These are phyloP conservation scores for Boletellus sp. DNA, from an alignment of 1,284 basidiomycete genomes.

Conservation along the genomic window DNA sequence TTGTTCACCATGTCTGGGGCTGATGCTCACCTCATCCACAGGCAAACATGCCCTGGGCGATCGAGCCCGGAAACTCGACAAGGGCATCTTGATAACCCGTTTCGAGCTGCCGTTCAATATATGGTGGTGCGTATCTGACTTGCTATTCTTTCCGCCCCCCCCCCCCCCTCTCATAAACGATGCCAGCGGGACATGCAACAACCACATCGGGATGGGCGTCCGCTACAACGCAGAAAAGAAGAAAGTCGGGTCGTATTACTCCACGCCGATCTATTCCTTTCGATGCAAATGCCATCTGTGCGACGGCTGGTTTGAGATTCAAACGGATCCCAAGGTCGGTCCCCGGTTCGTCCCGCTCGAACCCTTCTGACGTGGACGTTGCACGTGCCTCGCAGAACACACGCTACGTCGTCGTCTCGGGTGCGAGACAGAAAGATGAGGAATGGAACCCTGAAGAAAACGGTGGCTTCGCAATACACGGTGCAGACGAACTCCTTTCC, in stretches of 20 bases:
- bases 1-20: background rate
- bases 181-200: constrained; percentile 80
- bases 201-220: constrained; percentile 95
- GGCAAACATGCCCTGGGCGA: constrained; percentile 94
- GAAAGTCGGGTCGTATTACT: constrained; percentile 94
- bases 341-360: no score
- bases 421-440: constrained; percentile 87
- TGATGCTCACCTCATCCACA: constrained; percentile 33
- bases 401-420: constrained; percentile 87
- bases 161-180: background rate
- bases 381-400: constrained; percentile 59
- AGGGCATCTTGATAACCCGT: constrained; percentile 90
- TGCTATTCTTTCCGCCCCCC: background rate
- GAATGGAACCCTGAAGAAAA: constrained; percentile 97
- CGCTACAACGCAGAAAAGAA: constrained; percentile 99
- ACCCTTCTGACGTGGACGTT: background rate
- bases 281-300: constrained; percentile 97
- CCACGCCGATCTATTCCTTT: constrained; percentile 92
- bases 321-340: constrained; percentile 91
- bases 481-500: constrained; percentile 34
- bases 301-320: constrained; percentile 91
- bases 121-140: constrained; percentile 74
- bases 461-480: constrained; percentile 87
- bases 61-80: constrained; percentile 87
- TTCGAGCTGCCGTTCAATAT: constrained; percentile 97